Percentiles rank a stretch among this genome's conserved stretches.
Conservation (phyloP, 202 grass and related monocot genomes). For the Zoysia matrella region DNA sequence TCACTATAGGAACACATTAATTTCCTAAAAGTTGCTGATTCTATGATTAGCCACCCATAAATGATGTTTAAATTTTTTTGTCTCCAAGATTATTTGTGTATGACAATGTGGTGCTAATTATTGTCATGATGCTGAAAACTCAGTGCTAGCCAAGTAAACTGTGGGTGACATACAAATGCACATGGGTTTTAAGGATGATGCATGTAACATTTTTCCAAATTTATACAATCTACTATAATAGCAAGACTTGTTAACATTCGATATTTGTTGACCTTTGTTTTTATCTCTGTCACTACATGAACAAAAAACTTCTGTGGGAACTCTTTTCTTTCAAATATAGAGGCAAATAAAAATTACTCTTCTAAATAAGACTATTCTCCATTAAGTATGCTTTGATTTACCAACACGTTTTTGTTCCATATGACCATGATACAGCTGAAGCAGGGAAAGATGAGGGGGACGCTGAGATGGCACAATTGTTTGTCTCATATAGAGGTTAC, state of each 20-base stretch:
- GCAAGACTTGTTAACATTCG: not conserved
- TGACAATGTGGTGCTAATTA: constrained; percentile 1
- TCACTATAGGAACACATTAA: not conserved
- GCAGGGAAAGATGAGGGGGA: constrained; percentile 57
- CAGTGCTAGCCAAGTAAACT: not conserved
- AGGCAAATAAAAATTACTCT: constrained; percentile 15
- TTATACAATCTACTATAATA: not conserved
- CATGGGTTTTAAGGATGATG: constrained; percentile 5
- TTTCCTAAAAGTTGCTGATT: not conserved
- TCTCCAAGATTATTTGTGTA: constrained; percentile 1
- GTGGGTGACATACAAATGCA: not conserved
- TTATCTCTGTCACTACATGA: not conserved
- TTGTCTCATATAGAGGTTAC: constrained; percentile 79
- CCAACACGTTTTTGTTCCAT: constrained; percentile 19
- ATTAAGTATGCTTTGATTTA: constrained; percentile 7
- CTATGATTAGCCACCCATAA: not conserved
- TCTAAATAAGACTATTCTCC: not conserved
- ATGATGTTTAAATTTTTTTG: not conserved
- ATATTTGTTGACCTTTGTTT: not conserved
- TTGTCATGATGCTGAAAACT: not conserved
- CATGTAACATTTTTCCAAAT: not conserved
- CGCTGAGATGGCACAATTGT: constrained; percentile 66
- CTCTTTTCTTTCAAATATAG: too few species aligned
- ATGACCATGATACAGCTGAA: constrained; percentile 54
- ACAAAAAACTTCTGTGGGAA: not conserved